Evolutionary conservation across 2,329 filamentous ascomycete genomes (phyloP), one percentile per base, ranked within the genome.

Genomic region (Alternaria arbusti): DNA sequence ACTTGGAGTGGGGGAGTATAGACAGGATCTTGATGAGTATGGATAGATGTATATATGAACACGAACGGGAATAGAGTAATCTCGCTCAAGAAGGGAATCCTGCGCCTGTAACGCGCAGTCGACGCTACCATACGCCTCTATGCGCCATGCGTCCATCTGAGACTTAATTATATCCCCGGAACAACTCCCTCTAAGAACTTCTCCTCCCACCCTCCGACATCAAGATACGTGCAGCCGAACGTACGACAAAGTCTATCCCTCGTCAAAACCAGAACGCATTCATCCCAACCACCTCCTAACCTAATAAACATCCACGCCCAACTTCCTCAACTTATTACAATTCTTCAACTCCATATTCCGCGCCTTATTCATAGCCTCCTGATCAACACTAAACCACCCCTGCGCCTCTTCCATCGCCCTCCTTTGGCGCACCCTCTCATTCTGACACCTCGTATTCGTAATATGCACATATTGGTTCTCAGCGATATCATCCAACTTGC

Each of bases 331-430:
- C 67, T 83, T 84, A 71, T 82, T 82, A 78, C 89, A 91, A 70
- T 82, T 86, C 77, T 84, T 84, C 83, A 89, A 85, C 49, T 86
- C 82, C 84, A 90, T 85, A 22, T 82, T 82, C 63, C 86, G 82
- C 28, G 94, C 94, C 62, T 88, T 80, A 65, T 90, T 87, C 88
- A 97, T 88, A 84, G 93, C 94, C 66, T 90, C 90, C 56, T 89
- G 85, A 74, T 97, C 93, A 59, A 89, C 88, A 79, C 89, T 94
- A 75, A 97, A 93, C 91, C 94, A 97, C 4, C 94, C 94, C 71
- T 91, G 89, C 0, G 94, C 94, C 51, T 92, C 90, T 67, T 97
- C 89, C 66, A 89, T 84, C 80, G 94, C 84, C 67, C 89, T 85
- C 75, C 89, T 86, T 79, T 90, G 87, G 55, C 86, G 83, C 51